These are phyloP conservation scores for Escallonia rubra DNA, from an alignment of 129 eudicot species.

Conservation along the genomic window DNA sequence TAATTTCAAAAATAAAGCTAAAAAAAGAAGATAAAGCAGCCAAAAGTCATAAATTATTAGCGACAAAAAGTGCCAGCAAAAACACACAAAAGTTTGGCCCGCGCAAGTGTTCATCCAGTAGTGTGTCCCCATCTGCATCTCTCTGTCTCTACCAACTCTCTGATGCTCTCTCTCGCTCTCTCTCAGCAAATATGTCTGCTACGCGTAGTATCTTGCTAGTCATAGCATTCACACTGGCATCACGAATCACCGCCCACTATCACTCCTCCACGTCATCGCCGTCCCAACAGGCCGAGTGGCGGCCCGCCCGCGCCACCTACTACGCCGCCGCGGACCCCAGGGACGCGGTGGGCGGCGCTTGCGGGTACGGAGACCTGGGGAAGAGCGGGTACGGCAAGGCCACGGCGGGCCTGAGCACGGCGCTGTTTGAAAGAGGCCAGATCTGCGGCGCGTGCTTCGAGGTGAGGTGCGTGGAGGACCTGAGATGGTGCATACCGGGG, in stretches of 20 bases:
- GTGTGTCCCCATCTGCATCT: too few relatives aligned
- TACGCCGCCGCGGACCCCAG: constrained; percentile 83
- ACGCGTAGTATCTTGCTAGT: not conserved
- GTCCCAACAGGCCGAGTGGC: constrained; percentile 53
- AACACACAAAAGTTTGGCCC: too few relatives aligned
- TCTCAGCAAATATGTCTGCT: not conserved
- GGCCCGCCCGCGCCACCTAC: constrained; percentile 83
- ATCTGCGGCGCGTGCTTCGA: constrained; percentile 93
- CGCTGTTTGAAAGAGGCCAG: constrained; percentile 72
- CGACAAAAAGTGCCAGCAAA: too few relatives aligned
- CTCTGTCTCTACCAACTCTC: too few relatives aligned
- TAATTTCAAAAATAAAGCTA: too few relatives aligned
- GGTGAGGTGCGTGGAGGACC: constrained; percentile 78
- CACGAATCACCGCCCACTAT: constrained; percentile 34
- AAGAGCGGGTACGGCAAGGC: constrained; percentile 78
- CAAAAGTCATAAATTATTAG: too few relatives aligned
- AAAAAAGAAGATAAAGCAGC: too few relatives aligned
- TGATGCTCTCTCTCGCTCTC: not conserved
- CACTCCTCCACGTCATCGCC: constrained; percentile 41
- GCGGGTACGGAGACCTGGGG: constrained; percentile 80
- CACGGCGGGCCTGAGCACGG: constrained; percentile 73
- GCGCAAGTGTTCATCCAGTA: too few relatives aligned
- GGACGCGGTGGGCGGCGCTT: constrained; percentile 85
- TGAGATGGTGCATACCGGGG: constrained; percentile 88
- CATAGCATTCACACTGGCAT: constrained; percentile 8